Evolutionary conservation across 495 filamentous ascomycete species (phyloP).

Genomic region (Aspergillus olivimuriae): DNA sequence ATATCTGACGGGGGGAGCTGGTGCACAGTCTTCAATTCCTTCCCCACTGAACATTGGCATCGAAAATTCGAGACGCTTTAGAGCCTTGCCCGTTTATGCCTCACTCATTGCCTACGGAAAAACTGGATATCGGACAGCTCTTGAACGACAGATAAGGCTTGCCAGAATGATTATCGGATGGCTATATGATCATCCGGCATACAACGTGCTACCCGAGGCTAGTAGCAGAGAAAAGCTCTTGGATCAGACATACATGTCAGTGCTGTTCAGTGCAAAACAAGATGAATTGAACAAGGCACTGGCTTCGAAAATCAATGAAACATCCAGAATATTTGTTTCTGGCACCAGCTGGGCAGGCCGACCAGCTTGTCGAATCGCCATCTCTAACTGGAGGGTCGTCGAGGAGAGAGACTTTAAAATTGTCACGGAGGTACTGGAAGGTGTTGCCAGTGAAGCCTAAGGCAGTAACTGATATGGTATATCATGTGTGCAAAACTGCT

Average conservation of each 20-base stretch:
- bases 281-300: constrained; percentile 57
- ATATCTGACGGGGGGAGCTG: constrained; percentile 54
- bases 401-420: constrained; percentile 30
- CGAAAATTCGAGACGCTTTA: constrained; percentile 87
- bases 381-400: constrained; percentile 69
- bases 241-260: constrained; percentile 61
- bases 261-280: constrained; percentile 74
- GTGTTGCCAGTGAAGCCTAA: constrained; percentile 14
- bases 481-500: no score
- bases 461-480: no score
- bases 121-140: constrained; percentile 62
- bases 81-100: constrained; percentile 83
- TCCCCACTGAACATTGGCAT: constrained; percentile 84
- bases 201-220: constrained; percentile 56
- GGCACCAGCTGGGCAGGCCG: constrained; percentile 69
- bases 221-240: constrained; percentile 29
- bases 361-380: constrained; percentile 71
- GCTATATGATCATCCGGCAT: constrained; percentile 51
- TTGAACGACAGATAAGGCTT: constrained; percentile 63
- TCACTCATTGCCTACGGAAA: constrained; percentile 69
- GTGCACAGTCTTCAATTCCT: constrained; percentile 43
- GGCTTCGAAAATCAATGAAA: constrained; percentile 64
- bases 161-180: constrained; percentile 60
- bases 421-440: constrained; percentile 30
- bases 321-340: constrained; percentile 72